Percentiles rank a stretch among this genome's conserved stretches.
These are phyloP conservation scores for Samsoniella hepiali DNA, from an alignment of 2,329 filamentous ascomycete species.

Conservation along the genomic window DNA sequence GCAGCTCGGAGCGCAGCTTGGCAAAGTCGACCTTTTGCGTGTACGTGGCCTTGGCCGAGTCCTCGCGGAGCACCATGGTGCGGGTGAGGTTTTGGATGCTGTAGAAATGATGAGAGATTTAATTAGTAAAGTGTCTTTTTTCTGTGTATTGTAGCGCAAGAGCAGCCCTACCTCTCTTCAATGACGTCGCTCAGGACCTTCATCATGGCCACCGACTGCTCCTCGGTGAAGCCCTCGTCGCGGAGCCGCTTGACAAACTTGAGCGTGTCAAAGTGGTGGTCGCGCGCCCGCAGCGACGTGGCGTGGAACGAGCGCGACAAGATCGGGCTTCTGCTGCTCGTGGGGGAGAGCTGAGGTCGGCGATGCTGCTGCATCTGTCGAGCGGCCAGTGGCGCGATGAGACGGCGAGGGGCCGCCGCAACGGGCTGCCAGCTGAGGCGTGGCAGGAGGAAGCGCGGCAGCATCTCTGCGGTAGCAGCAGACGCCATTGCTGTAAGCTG, in stretches of 20 bases:
- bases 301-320: conserved; percentile 61
- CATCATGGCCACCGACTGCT: conserved; percentile 98
- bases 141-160: background rate
- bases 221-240: conserved; percentile 90
- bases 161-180: conserved; percentile 68
- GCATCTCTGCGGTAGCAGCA: conserved; percentile 34
- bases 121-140: background rate
- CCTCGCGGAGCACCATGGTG: conserved; percentile 96
- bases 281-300: conserved; percentile 56
- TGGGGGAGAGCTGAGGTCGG: conserved; percentile 23
- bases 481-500: background rate
- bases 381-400: conserved; percentile 22
- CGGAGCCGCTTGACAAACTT: conserved; percentile 92
- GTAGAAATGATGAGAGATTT: background rate
- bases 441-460: conserved; percentile 54
- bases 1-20: conserved; percentile 89
- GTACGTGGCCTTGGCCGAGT: conserved; percentile 76
- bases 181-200: conserved; percentile 94
- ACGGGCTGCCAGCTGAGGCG: conserved; percentile 49
- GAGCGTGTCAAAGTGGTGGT: conserved; percentile 97
- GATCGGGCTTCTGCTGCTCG: conserved; percentile 23
- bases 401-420: conserved; percentile 27
- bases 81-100: conserved; percentile 95
- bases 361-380: conserved; percentile 21
- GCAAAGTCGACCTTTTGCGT: conserved; percentile 96